These are phyloP conservation scores for Tulasnella sp. DNA, from an alignment of 768 basidiomycete genomes.

Conservation along the genomic window DNA sequence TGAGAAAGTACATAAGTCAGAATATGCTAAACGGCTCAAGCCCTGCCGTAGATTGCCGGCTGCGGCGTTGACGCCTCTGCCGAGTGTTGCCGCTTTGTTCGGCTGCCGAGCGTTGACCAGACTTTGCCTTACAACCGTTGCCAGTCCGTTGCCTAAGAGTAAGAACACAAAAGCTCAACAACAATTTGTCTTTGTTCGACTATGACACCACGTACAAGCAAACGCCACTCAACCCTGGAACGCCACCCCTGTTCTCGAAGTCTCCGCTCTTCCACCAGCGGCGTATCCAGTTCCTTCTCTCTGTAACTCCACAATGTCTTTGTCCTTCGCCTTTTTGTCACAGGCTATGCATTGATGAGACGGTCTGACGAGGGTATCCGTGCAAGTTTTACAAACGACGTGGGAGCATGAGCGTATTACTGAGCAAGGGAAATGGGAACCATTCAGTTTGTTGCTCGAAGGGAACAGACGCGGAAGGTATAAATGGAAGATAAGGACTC, in stretches of 20 bases:
- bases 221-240: conserved; percentile 63
- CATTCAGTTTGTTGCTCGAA: background rate
- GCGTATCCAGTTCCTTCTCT: conserved; percentile 96
- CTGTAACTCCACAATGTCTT: conserved; percentile 73
- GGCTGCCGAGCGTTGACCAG: no score
- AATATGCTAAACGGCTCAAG: background rate
- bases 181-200: background rate
- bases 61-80: no score
- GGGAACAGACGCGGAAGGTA: background rate
- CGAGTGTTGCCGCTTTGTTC: no score
- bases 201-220: background rate
- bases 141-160: no score
- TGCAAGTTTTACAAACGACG: conserved; percentile 86
- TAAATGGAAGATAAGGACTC: conserved; percentile 31
- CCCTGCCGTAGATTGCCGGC: no score
- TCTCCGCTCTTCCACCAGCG: conserved; percentile 90
- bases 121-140: no score
- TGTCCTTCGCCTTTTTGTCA: conserved; percentile 53
- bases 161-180: background rate
- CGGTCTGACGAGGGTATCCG: conserved; percentile 74
- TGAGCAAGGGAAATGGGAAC: conserved; percentile 27
- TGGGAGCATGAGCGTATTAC: conserved; percentile 85
- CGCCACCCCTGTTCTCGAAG: conserved; percentile 65
- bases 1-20: background rate
- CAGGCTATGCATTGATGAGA: conserved; percentile 82